Conservation (phyloP, 176 grass and related monocot species). For the Aegilops umbellulata region DNA sequence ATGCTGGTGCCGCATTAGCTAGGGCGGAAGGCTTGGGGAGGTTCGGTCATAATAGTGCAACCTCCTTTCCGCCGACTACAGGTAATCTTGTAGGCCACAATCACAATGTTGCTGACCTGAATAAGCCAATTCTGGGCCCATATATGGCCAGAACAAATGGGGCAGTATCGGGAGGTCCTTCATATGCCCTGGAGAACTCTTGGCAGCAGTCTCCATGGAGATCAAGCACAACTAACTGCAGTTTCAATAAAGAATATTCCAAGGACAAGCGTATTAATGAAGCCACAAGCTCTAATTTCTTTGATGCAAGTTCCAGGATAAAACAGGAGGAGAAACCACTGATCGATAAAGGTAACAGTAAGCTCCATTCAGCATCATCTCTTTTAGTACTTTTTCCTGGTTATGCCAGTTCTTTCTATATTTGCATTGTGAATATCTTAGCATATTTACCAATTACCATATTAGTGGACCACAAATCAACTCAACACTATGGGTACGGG, state of each 20-base stretch:
- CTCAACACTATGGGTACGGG: background rate
- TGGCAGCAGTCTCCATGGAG: background rate
- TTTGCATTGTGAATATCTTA: background rate
- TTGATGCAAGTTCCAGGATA: conserved; percentile 16
- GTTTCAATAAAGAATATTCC: conserved; percentile 10
- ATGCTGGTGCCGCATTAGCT: background rate
- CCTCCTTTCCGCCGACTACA: background rate
- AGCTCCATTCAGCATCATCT: background rate
- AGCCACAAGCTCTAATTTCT: conserved; percentile 22
- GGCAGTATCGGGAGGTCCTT: background rate
- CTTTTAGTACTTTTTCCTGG: background rate
- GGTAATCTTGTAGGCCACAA: conserved; percentile 1
- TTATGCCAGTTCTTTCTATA: conserved; percentile 1
- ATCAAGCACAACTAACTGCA: background rate
- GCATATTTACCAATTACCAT: background rate
- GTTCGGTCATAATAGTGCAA: background rate
- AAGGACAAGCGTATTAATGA: conserved; percentile 9
- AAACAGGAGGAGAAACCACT: background rate
- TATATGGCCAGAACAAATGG: background rate
- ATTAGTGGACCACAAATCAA: background rate
- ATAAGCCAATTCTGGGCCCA: background rate
- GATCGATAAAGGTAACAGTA: conserved; percentile 14
- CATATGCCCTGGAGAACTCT: conserved; percentile 17
- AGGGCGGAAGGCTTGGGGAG: background rate
- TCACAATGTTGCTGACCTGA: conserved; percentile 16